A percentile compares a stretch with the other conserved stretches of the same genome.
Evolutionary conservation across 495 filamentous ascomycete genomes (phyloP).

Genomic region (Penicillium turbatum): DNA sequence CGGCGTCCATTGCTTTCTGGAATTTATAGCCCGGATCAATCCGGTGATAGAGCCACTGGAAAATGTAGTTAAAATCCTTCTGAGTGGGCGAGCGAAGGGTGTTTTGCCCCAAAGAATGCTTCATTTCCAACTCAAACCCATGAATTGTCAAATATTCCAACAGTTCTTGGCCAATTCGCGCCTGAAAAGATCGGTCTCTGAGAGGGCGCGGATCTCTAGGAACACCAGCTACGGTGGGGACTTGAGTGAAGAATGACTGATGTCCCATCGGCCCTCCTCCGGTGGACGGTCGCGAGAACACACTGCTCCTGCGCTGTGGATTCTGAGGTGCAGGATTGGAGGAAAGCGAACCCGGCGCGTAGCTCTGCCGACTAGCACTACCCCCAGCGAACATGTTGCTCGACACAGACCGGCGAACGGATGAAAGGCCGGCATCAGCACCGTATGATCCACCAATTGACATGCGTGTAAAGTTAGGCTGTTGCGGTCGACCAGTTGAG

Average conservation of each 20-base stretch:
- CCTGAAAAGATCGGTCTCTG: slow-evolving; percentile 72
- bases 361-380: slow-evolving; percentile 61
- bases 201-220: slow-evolving; percentile 87
- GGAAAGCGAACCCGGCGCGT: slow-evolving; percentile 59
- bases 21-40: slow-evolving; percentile 92
- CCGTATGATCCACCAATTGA: slow-evolving; percentile 70
- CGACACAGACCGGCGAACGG: slow-evolving; percentile 81
- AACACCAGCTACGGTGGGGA: slow-evolving; percentile 69
- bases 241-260: slow-evolving; percentile 90
- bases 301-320: slow-evolving; percentile 74
- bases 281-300: slow-evolving; percentile 67
- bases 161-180: slow-evolving; percentile 79
- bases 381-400: slow-evolving; percentile 61
- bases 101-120: slow-evolving; percentile 81
- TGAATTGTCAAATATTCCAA: slow-evolving; percentile 85
- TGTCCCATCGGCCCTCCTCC: slow-evolving; percentile 56
- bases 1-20: slow-evolving; percentile 85
- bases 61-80: slow-evolving; percentile 95
- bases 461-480: slow-evolving; percentile 78
- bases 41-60: slow-evolving; percentile 94
- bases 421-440: slow-evolving; percentile 72
- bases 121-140: slow-evolving; percentile 97
- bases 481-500: slow-evolving; percentile 80
- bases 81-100: slow-evolving; percentile 90
- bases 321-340: slow-evolving; percentile 39